Evolutionary conservation across 2,329 filamentous ascomycete species (phyloP).

Genomic region (Colletotrichum tanaceti): DNA sequence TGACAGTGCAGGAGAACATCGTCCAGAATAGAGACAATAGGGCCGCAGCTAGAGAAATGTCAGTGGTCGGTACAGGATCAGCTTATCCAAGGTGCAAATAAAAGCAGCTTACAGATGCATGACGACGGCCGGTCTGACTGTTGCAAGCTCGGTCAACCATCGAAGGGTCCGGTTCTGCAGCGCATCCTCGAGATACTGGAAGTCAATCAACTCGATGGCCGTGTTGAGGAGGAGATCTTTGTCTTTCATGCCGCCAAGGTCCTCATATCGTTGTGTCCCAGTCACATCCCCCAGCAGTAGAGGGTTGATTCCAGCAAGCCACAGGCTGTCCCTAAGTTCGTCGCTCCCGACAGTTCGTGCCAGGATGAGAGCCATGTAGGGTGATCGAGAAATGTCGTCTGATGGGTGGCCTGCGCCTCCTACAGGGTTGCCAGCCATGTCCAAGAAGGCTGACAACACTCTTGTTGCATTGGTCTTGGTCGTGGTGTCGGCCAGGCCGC

Average conservation of each 20-base stretch:
- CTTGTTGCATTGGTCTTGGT: constrained; percentile 70
- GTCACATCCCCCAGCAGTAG: constrained; percentile 54
- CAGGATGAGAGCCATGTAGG: constrained; percentile 71
- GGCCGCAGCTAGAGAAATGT: constrained; percentile 59
- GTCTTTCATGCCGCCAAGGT: constrained; percentile 64
- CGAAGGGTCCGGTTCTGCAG: constrained; percentile 69
- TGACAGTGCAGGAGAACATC: constrained; percentile 73
- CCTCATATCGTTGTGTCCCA: constrained; percentile 55
- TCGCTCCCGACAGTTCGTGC: constrained; percentile 66
- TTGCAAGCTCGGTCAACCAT: constrained; percentile 70
- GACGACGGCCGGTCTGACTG: constrained; percentile 66
- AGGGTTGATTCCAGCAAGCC: constrained; percentile 67
- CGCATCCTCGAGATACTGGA: constrained; percentile 71
- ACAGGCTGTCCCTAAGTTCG: constrained; percentile 72
- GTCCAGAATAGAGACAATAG: constrained; percentile 69
- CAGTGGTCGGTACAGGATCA: constrained; percentile 37
- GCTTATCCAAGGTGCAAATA: neutral
- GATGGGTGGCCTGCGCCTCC: constrained; percentile 42
- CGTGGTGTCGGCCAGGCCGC: constrained; percentile 71
- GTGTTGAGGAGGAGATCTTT: constrained; percentile 72
- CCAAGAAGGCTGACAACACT: constrained; percentile 71
- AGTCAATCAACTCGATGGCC: constrained; percentile 74
- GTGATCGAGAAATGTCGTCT: constrained; percentile 52
- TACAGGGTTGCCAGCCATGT: constrained; percentile 57
- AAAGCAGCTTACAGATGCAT: constrained; percentile 64